Percentiles rank a stretch among this genome's conserved stretches.
These are phyloP conservation scores for Ilex aquifolium DNA, from an alignment of 257 asterid species.

Conservation along the genomic window DNA sequence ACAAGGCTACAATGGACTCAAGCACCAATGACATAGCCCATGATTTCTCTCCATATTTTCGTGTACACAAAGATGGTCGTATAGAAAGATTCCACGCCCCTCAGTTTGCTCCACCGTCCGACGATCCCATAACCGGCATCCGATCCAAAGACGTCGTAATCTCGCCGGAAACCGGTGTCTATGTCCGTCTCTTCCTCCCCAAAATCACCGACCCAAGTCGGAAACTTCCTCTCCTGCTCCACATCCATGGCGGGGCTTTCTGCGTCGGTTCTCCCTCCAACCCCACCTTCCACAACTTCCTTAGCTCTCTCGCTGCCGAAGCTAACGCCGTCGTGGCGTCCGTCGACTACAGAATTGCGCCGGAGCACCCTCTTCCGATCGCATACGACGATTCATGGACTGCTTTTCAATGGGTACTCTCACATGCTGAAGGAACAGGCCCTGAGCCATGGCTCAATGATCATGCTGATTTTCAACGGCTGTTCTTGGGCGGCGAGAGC, in stretches of 20 bases:
- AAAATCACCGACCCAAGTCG: not conserved
- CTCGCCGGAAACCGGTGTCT: constrained; percentile 15
- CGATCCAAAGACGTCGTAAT: constrained; percentile 34
- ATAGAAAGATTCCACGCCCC: constrained; percentile 22
- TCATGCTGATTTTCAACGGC: constrained; percentile 23
- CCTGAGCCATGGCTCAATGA: constrained; percentile 32
- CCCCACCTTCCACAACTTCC: constrained; percentile 21
- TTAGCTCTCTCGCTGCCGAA: constrained; percentile 22
- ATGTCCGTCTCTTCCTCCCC: constrained; percentile 33
- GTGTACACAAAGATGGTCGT: constrained; percentile 33
- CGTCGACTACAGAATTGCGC: constrained; percentile 36
- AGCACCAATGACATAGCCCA: constrained; percentile 10
- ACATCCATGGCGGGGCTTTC: constrained; percentile 42
- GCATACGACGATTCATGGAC: constrained; percentile 42
- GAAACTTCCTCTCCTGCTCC: constrained; percentile 36
- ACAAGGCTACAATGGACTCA: not conserved
- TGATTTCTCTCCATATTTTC: constrained; percentile 20
- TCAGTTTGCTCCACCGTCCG: constrained; percentile 26
- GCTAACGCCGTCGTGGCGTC: constrained; percentile 29
- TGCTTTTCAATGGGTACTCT: constrained; percentile 29
- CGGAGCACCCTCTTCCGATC: constrained; percentile 37
- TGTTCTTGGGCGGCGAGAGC: constrained; percentile 39
- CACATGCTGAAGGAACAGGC: constrained; percentile 10
- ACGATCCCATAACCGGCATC: constrained; percentile 20
- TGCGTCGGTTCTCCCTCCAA: constrained; percentile 27